Evolutionary conservation across 1,139 yeast genomes (phyloP).

Genomic region (Blastobotrys serpentis): DNA sequence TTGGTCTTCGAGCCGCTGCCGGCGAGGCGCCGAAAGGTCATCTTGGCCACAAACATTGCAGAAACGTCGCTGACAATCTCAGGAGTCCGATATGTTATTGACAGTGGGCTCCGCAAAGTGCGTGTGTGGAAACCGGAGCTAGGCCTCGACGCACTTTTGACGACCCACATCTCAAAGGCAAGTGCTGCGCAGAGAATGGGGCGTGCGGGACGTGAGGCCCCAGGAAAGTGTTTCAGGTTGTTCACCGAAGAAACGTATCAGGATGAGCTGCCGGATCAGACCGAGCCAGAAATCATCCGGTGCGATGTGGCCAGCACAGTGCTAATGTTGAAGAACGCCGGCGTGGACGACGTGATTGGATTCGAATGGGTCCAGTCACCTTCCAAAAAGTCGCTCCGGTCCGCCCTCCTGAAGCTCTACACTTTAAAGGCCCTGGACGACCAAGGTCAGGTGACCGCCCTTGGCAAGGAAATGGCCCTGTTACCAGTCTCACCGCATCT

Average conservation of each 20-base stretch:
- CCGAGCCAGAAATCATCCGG: constrained; percentile 89
- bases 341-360: constrained; percentile 75
- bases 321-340: constrained; percentile 75
- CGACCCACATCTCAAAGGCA: constrained; percentile 91
- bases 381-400: constrained; percentile 67
- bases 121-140: constrained; percentile 92
- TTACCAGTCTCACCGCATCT: constrained; percentile 89
- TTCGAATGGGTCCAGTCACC: constrained; percentile 97
- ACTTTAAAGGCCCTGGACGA: constrained; percentile 78
- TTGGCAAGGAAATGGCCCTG: constrained; percentile 83
- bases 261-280: constrained; percentile 61
- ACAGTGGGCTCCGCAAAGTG: constrained; percentile 87
- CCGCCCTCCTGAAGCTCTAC: constrained; percentile 77
- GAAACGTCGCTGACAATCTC: constrained; percentile 96
- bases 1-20: constrained; percentile 66
- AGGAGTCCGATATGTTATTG: constrained; percentile 92
- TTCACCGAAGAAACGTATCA: constrained; percentile 71
- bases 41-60: constrained; percentile 91
- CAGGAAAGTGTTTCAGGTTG: constrained; percentile 85
- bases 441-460: constrained; percentile 66
- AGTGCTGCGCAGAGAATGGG: constrained; percentile 96
- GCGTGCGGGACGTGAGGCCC: constrained; percentile 96
- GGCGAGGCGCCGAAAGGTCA: constrained; percentile 68
- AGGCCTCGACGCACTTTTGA: constrained; percentile 84
- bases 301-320: constrained; percentile 84